Percentiles rank a stretch among this genome's conserved stretches.
phyloP scores from a whole-genome alignment of 2,329 filamentous ascomycete genomes.

The Colletotrichum cereale region DNA sequence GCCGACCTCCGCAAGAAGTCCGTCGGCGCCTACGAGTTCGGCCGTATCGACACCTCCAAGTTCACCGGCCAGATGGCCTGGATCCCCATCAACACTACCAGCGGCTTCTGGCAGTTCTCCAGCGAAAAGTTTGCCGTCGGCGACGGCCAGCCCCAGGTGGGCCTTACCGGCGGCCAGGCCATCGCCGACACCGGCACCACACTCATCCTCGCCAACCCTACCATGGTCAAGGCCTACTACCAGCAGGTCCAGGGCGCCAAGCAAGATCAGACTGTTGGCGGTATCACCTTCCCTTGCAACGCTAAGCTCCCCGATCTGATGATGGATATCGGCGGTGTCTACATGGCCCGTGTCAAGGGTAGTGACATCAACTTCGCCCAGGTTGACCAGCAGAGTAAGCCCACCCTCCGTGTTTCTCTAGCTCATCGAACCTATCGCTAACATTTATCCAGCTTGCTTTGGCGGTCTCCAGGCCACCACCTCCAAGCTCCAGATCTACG shows the following conservation, averaged over 20 bases:
- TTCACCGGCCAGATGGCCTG: slow-evolving; percentile 74
- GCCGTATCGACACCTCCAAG: slow-evolving; percentile 73
- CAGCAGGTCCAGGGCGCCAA: slow-evolving; percentile 57
- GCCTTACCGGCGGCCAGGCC: slow-evolving; percentile 56
- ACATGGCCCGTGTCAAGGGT: slow-evolving; percentile 69
- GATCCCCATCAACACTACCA: slow-evolving; percentile 69
- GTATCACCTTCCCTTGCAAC: slow-evolving; percentile 62
- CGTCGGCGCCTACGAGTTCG: slow-evolving; percentile 79
- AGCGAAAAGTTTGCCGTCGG: slow-evolving; percentile 69
- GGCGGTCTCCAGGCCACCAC: slow-evolving; percentile 75
- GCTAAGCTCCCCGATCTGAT: slow-evolving; percentile 60
- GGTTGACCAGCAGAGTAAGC: slow-evolving; percentile 64
- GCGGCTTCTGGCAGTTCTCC: slow-evolving; percentile 78
- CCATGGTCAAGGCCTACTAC: slow-evolving; percentile 64
- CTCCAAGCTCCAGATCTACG: slow-evolving; percentile 70
- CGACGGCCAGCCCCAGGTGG: slow-evolving; percentile 51
- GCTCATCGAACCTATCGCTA: neutral
- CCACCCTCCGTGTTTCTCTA: slow-evolving; percentile 29
- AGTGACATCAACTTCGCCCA: slow-evolving; percentile 65
- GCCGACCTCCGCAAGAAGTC: slow-evolving; percentile 73
- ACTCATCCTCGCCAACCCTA: slow-evolving; percentile 69
- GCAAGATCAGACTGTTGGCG: slow-evolving; percentile 55
- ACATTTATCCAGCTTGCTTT: slow-evolving; percentile 65
- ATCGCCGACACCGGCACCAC: slow-evolving; percentile 73
- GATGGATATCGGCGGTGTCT: slow-evolving; percentile 68